Base-by-base conservation (phyloP, 306 rosid species). In the Fragaria vesca region DNA sequence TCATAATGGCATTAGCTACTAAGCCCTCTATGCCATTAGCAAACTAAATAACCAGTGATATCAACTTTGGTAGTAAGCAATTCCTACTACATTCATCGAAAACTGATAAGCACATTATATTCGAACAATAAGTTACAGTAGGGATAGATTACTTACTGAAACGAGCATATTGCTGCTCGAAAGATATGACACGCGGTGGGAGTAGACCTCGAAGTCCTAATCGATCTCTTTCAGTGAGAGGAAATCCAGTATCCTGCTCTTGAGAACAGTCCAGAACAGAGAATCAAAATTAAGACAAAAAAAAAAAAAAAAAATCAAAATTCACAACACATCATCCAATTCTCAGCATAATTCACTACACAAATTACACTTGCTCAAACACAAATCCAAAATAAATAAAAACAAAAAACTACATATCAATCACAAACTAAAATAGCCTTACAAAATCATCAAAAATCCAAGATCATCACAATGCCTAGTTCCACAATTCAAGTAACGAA, bases 191-290 rank as follows among this genome's bases (percentile, higher is more conserved):
- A 58, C 99, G 96, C 69, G 99, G 99, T 67, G 99, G 99, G 61
- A 93, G 94, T 24, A 96, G 98, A 71, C 99, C 99, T 6, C 99
- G 97, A 76, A 96, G 97, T 77, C 99, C 99, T 73, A 96, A 87
- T 65, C 99, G 86, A 81, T 96, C 97, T 79, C 99, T 87, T 84
- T 96, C 99, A 16, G 97, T 93, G 78, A 87, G 84, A 66, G 97
- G 98, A 86, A 96, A 96, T 32, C 97, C 98, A 75, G 99, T 96
- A 79, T 93, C 99, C 99, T 96, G 93, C 82, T 85, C 86, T 83
- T 76, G 71, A 72, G 50, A 57, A 12, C 74, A 16, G 13, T 48
- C 72, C 71, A 21, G 51, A 83, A 80, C 54, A 62, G 58, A 75
- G 43, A 75, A 65, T 66, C n/a, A 21, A 21, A 40, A 48, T 4